A percentile compares a stretch with the other conserved stretches of the same genome.
Conservation (phyloP, 192 early-diverging fungal genomes). For the Coemansia sp. region DNA sequence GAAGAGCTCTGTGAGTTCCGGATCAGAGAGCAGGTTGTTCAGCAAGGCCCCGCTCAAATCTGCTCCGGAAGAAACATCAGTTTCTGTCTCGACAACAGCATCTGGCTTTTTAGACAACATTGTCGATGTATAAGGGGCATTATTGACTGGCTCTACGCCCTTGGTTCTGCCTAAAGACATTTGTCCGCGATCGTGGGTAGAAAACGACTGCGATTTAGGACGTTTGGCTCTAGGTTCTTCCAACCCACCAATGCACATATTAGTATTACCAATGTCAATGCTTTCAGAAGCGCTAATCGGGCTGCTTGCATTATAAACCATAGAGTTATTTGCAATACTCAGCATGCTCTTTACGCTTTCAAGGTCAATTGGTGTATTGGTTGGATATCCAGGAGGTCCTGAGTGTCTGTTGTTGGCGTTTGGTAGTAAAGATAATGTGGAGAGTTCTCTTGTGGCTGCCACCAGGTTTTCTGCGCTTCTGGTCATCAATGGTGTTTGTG, state of each 20-base stretch:
- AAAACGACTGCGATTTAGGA: slow-evolving; percentile 19
- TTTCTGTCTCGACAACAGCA: too few relatives aligned
- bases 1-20: slow-evolving; percentile 18
- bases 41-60: slow-evolving; percentile 17
- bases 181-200: not conserved
- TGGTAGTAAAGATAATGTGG: slow-evolving; percentile 27
- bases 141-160: too few relatives aligned
- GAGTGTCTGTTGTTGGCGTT: not conserved
- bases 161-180: too few relatives aligned
- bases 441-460: slow-evolving; percentile 23
- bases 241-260: not conserved
- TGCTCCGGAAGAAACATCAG: too few relatives aligned
- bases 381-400: too few relatives aligned
- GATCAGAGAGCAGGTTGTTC: slow-evolving; percentile 27
- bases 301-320: not conserved
- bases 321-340: not conserved
- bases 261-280: not conserved
- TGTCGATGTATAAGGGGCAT: too few relatives aligned
- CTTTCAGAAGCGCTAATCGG: not conserved
- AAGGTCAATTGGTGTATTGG: slow-evolving; percentile 2
- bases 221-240: slow-evolving; percentile 27
- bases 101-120: too few relatives aligned
- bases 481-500: not conserved
- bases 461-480: slow-evolving; percentile 11
- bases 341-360: slow-evolving; percentile 13